A percentile compares a stretch with the other conserved stretches of the same genome.
Conservation (phyloP, 2,329 filamentous ascomycete genomes). For the Gaeumannomyces sp. region DNA sequence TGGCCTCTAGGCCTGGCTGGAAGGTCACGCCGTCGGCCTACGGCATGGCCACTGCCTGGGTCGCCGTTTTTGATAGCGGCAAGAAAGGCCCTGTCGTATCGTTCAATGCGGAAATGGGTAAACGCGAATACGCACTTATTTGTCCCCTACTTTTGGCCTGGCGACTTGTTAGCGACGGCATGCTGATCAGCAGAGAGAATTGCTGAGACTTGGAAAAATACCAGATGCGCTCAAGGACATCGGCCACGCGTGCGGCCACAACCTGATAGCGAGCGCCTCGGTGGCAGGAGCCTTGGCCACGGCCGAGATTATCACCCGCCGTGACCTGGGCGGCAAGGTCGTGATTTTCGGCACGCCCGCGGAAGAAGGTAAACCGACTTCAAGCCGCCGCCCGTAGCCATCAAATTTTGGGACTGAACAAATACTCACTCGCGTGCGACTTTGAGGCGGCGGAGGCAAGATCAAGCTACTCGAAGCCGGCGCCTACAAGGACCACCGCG, state of each 20-base stretch:
- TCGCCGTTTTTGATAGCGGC: slow-evolving; percentile 41
- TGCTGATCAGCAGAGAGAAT: too few relatives aligned
- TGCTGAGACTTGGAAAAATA: too few relatives aligned
- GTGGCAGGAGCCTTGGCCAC: slow-evolving; percentile 41
- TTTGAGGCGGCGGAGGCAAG: slow-evolving; percentile 36
- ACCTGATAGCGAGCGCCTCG: slow-evolving; percentile 44
- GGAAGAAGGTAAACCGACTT: slow-evolving; percentile 31
- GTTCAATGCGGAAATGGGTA: slow-evolving; percentile 42
- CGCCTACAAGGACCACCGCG: slow-evolving; percentile 32
- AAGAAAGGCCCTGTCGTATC: slow-evolving; percentile 39
- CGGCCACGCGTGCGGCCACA: slow-evolving; percentile 50
- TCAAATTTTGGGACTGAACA: neutral
- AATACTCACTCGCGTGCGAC: slow-evolving; percentile 19
- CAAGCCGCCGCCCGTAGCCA: neutral
- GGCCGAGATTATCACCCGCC: slow-evolving; percentile 34
- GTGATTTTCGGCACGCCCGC: slow-evolving; percentile 46
- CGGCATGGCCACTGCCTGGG: slow-evolving; percentile 45
- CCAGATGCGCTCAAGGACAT: slow-evolving; percentile 42
- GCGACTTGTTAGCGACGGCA: too few relatives aligned
- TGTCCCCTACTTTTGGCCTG: too few relatives aligned
- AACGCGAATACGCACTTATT: slow-evolving; percentile 5
- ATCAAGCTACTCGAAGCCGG: slow-evolving; percentile 38
- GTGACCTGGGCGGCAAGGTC: slow-evolving; percentile 36
- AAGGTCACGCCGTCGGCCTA: slow-evolving; percentile 45
- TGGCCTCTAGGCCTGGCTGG: slow-evolving; percentile 32